Percentiles rank a stretch among this genome's conserved stretches.
Conservation (phyloP, 2,329 filamentous ascomycete genomes). For the Phaeosphaeriaceae sp. region DNA sequence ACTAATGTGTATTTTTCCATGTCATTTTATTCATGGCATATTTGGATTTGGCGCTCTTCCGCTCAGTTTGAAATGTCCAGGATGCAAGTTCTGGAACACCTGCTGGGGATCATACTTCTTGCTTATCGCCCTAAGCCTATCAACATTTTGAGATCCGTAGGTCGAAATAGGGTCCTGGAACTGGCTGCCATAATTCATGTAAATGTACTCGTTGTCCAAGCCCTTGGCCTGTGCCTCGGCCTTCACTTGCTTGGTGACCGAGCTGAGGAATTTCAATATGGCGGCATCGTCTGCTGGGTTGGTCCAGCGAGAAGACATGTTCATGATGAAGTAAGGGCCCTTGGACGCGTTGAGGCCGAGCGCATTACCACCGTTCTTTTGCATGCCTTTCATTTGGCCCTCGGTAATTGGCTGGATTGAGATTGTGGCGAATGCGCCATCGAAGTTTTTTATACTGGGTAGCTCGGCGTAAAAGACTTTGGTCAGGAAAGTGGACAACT, state of each 20-base stretch:
- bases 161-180: conserved; percentile 49
- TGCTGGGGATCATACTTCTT: conserved; percentile 49
- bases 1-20: not conserved
- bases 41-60: conserved; percentile 6
- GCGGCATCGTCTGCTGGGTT: conserved; percentile 24
- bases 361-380: conserved; percentile 35
- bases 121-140: conserved; percentile 41
- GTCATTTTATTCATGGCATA: conserved; percentile 3
- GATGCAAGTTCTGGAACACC: conserved; percentile 50
- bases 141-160: conserved; percentile 43
- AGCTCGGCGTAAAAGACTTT: conserved; percentile 23
- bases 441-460: conserved; percentile 14
- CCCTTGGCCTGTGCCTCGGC: conserved; percentile 23
- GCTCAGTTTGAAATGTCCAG: conserved; percentile 49
- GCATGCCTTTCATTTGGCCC: conserved; percentile 29
- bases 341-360: conserved; percentile 30
- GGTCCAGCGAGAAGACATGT: conserved; percentile 24
- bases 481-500: conserved; percentile 26
- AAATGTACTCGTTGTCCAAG: conserved; percentile 31
- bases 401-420: conserved; percentile 34
- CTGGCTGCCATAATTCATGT: conserved; percentile 55
- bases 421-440: conserved; percentile 23
- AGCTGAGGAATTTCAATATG: conserved; percentile 23
- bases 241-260: conserved; percentile 23
- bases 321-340: conserved; percentile 29